phyloP scores from a whole-genome alignment of 1,284 basidiomycete species.

The Ganoderma lingzhi region DNA sequence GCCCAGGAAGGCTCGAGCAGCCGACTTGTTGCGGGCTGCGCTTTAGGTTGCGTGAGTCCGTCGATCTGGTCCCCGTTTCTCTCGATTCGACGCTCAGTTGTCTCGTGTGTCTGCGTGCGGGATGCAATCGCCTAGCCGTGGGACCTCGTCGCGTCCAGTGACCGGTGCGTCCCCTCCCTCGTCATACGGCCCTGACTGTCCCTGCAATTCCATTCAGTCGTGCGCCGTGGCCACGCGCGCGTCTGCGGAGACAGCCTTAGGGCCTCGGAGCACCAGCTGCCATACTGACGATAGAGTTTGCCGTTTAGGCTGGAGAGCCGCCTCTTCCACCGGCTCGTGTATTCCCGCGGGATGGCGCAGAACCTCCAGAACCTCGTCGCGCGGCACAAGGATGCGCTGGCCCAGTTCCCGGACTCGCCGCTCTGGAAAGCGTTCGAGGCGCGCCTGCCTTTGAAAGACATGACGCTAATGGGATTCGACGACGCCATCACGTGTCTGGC shows the following conservation, averaged over 20 bases:
- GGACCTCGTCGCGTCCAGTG: conserved; percentile 71
- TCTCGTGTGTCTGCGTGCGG: conserved; percentile 22
- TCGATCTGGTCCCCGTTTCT: conserved; percentile 15
- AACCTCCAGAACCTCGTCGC: conserved; percentile 79
- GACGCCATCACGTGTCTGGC: conserved; percentile 73
- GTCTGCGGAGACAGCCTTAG: not conserved
- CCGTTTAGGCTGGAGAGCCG: conserved; percentile 64
- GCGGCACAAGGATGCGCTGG: conserved; percentile 62
- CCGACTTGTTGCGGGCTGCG: conserved; percentile 80
- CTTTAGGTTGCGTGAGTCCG: conserved; percentile 78
- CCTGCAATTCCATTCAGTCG: conserved; percentile 10
- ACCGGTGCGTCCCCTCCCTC: conserved; percentile 50
- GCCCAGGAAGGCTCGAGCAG: conserved; percentile 86
- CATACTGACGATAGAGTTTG: conserved; percentile 21
- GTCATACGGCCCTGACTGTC: conserved; percentile 3
- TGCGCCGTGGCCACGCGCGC: conserved; percentile 14
- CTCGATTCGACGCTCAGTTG: conserved; percentile 20
- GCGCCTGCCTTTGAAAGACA: conserved; percentile 56
- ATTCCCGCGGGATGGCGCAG: conserved; percentile 84
- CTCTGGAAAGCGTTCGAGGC: conserved; percentile 57
- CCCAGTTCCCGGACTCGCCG: conserved; percentile 57
- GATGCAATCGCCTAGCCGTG: conserved; percentile 64
- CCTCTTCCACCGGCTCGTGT: conserved; percentile 75
- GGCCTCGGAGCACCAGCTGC: conserved; percentile 6
- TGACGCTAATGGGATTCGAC: conserved; percentile 71